Evolutionary conservation across 352 stramenopile species (phyloP).

Genomic region (Globisporangium irregulare): DNA sequence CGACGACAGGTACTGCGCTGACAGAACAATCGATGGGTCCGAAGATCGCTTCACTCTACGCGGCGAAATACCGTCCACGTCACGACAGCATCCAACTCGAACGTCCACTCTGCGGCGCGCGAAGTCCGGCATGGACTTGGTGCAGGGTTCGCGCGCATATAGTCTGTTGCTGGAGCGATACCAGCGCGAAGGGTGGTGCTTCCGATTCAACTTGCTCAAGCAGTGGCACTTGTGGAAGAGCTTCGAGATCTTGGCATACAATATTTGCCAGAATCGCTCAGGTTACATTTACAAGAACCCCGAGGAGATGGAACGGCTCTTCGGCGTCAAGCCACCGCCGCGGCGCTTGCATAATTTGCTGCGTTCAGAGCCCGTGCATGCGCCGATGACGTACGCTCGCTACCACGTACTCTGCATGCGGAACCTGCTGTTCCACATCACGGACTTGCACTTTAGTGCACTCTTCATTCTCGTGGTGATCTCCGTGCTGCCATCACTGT

Average conservation of each 20-base stretch:
- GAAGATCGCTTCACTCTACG: conserved; percentile 23
- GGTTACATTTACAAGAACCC: conserved; percentile 90
- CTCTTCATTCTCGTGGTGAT: conserved; percentile 79
- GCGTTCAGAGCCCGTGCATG: conserved; percentile 22
- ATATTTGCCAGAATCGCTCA: conserved; percentile 84
- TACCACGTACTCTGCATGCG: conserved; percentile 86
- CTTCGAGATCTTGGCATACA: conserved; percentile 87
- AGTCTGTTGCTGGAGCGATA: conserved; percentile 71
- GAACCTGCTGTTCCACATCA: conserved; percentile 81
- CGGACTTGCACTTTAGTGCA: conserved; percentile 71
- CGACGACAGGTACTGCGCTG: conserved; percentile 23
- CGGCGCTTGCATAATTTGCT: conserved; percentile 11
- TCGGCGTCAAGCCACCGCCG: conserved; percentile 37
- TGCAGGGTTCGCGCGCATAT: conserved; percentile 70
- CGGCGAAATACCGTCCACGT: conserved; percentile 8
- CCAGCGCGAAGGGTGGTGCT: conserved; percentile 75
- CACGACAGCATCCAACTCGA: conserved; percentile 13
- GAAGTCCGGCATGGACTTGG: conserved; percentile 75
- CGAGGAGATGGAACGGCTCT: conserved; percentile 76
- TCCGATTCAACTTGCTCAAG: conserved; percentile 76
- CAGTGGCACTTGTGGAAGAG: conserved; percentile 87
- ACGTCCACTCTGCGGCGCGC: conserved; percentile 33
- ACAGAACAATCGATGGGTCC: conserved; percentile 23
- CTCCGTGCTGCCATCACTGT: conserved; percentile 59
- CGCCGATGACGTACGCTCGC: conserved; percentile 60